Evolutionary conservation across 164 flowering plant species (phyloP).

Genomic region (Stephania cephalantha): DNA sequence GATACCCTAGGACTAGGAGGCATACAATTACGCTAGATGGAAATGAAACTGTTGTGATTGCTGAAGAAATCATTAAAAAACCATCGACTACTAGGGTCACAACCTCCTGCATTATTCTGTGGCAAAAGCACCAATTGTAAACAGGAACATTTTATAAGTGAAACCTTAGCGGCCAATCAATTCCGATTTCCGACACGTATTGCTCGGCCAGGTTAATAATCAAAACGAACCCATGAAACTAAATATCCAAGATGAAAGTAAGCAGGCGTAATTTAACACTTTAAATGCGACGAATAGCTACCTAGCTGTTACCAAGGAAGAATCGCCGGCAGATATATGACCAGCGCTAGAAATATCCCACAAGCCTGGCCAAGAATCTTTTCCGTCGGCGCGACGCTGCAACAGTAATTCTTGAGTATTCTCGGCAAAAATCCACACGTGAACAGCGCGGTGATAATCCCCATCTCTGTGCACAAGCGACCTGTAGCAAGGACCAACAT

Average conservation of each 20-base stretch:
- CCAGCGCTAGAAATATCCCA: conserved; percentile 99
- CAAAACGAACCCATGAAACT: neutral
- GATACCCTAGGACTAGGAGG: too few species aligned
- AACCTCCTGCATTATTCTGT: neutral
- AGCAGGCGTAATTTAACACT: neutral
- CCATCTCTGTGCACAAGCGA: conserved; percentile 76
- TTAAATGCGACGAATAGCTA: conserved; percentile 11
- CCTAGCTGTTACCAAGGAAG: conserved; percentile 82
- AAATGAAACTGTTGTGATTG: neutral
- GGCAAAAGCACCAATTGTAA: neutral
- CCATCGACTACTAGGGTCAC: neutral
- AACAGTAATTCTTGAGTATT: conserved; percentile 78
- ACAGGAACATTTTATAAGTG: neutral
- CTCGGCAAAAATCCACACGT: conserved; percentile 81
- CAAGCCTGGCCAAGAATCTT: conserved; percentile 84
- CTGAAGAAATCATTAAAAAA: neutral
- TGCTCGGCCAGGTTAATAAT: too few species aligned
- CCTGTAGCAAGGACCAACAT: conserved; percentile 28
- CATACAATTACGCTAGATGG: neutral
- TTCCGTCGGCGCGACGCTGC: conserved; percentile 76
- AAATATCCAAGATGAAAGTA: neutral
- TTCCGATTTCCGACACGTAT: neutral
- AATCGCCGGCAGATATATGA: conserved; percentile 86
- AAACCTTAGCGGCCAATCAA: neutral
- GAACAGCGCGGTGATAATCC: conserved; percentile 84